Percentiles rank a stretch among this genome's conserved stretches.
Conservation (phyloP, 352 stramenopile genomes). For the Phytophthora agathidicida region DNA sequence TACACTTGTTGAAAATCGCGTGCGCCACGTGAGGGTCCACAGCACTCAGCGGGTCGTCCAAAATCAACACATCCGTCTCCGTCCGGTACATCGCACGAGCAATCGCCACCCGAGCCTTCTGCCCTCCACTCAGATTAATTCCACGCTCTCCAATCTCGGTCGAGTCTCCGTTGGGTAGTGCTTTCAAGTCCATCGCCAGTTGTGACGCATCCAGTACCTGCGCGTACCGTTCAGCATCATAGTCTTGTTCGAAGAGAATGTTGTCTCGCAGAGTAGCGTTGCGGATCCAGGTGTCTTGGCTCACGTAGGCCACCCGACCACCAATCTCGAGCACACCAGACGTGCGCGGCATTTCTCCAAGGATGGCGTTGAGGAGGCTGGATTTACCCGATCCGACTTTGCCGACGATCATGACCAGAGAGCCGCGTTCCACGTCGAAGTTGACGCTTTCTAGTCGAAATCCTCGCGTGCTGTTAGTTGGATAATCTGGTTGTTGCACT, state of each 20-base stretch:
- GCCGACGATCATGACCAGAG: slow-evolving; percentile 57
- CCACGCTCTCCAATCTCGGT: slow-evolving; percentile 64
- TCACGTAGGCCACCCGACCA: too few relatives aligned
- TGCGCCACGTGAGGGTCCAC: slow-evolving; percentile 95
- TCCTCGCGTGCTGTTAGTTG: background rate
- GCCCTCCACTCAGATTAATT: slow-evolving; percentile 62
- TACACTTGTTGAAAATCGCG: slow-evolving; percentile 91
- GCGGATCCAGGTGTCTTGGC: too few relatives aligned
- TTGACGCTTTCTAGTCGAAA: slow-evolving; percentile 43
- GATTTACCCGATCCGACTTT: too few relatives aligned
- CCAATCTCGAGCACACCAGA: too few relatives aligned
- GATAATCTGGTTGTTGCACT: too few relatives aligned
- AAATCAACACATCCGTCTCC: slow-evolving; percentile 87
- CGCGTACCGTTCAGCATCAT: too few relatives aligned
- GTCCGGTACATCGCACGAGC: slow-evolving; percentile 91
- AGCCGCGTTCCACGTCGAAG: slow-evolving; percentile 65
- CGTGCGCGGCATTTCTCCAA: too few relatives aligned
- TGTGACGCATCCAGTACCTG: too few relatives aligned
- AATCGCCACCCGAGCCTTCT: slow-evolving; percentile 80
- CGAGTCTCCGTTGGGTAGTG: slow-evolving; percentile 48
- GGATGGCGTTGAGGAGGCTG: too few relatives aligned
- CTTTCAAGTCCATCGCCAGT: too few relatives aligned
- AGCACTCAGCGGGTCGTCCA: slow-evolving; percentile 95
- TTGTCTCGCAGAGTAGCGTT: too few relatives aligned
- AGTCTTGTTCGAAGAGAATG: too few relatives aligned